phyloP scores from a whole-genome alignment of 1,139 yeast species.

The Meyerozyma carpophila region DNA sequence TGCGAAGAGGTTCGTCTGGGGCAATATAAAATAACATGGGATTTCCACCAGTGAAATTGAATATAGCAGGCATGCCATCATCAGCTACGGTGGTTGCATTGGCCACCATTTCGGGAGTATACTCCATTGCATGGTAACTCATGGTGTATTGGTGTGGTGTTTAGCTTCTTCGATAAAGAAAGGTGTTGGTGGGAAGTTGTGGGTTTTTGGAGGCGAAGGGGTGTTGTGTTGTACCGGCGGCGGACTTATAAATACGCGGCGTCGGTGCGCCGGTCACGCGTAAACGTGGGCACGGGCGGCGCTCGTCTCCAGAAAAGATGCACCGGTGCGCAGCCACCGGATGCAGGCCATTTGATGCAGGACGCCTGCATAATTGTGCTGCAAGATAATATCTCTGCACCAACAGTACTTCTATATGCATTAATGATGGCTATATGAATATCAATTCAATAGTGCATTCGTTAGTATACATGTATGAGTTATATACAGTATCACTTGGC shows the following conservation, averaged over 20 bases:
- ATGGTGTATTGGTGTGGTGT: constrained; percentile 2
- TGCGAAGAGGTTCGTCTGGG: constrained; percentile 16
- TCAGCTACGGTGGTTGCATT: neutral
- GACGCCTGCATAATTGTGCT: too few species aligned
- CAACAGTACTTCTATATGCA: too few species aligned
- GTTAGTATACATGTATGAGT: too few species aligned
- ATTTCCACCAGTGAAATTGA: constrained; percentile 6
- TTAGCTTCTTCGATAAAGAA: neutral
- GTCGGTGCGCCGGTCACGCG: neutral
- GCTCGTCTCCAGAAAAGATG: neutral
- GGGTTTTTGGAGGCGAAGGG: constrained; percentile 2
- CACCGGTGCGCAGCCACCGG: neutral
- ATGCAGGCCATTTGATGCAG: too few species aligned
- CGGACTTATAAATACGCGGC: neutral
- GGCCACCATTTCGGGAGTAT: neutral
- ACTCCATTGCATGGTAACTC: constrained; percentile 1
- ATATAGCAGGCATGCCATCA: neutral
- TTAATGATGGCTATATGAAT: too few species aligned
- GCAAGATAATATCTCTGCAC: too few species aligned
- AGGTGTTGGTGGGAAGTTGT: neutral
- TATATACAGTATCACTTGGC: too few species aligned
- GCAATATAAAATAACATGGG: constrained; percentile 22
- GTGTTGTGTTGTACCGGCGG: neutral
- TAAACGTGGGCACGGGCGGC: neutral
- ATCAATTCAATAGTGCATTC: too few species aligned